Percentiles rank a stretch among this genome's conserved stretches.
These are phyloP conservation scores for Aspergillus mulundensis DNA, from an alignment of 495 filamentous ascomycete species.

Conservation along the genomic window DNA sequence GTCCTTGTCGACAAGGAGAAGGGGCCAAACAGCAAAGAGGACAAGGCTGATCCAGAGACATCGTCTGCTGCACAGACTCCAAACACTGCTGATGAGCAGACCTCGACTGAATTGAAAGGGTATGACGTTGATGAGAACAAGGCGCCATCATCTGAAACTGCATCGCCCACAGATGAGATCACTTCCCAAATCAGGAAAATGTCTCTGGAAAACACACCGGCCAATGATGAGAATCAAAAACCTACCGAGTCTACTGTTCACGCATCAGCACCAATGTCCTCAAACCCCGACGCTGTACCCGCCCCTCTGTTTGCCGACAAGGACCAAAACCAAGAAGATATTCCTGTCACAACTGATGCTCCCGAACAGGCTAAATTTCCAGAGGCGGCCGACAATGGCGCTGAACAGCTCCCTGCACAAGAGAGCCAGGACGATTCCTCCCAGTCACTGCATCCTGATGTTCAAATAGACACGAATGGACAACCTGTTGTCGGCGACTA, in stretches of 20 bases:
- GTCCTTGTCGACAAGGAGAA: slow-evolving; percentile 63
- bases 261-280: slow-evolving; percentile 34
- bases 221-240: slow-evolving; percentile 8
- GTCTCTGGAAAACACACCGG: slow-evolving; percentile 40
- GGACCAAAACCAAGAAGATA: slow-evolving; percentile 24
- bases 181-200: slow-evolving; percentile 49
- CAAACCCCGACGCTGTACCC: slow-evolving; percentile 63
- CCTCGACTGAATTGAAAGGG: slow-evolving; percentile 22
- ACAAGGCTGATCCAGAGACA: slow-evolving; percentile 10
- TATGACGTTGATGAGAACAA: background rate
- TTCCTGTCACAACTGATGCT: slow-evolving; percentile 13
- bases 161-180: slow-evolving; percentile 47
- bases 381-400: slow-evolving; percentile 21
- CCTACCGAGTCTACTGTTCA: slow-evolving; percentile 10
- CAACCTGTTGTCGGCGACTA: slow-evolving; percentile 95
- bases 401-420: slow-evolving; percentile 23
- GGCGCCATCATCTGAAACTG: slow-evolving; percentile 26
- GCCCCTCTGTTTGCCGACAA: slow-evolving; percentile 57
- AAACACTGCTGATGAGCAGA: background rate
- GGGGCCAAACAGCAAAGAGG: slow-evolving; percentile 21
- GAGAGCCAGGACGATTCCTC: slow-evolving; percentile 33
- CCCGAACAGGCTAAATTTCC: slow-evolving; percentile 22
- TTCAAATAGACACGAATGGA: slow-evolving; percentile 61
- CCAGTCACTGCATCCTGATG: slow-evolving; percentile 31
- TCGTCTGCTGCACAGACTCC: background rate